These are phyloP conservation scores for Salix purpurea DNA, from an alignment of 345 rosid genomes.

Conservation along the genomic window DNA sequence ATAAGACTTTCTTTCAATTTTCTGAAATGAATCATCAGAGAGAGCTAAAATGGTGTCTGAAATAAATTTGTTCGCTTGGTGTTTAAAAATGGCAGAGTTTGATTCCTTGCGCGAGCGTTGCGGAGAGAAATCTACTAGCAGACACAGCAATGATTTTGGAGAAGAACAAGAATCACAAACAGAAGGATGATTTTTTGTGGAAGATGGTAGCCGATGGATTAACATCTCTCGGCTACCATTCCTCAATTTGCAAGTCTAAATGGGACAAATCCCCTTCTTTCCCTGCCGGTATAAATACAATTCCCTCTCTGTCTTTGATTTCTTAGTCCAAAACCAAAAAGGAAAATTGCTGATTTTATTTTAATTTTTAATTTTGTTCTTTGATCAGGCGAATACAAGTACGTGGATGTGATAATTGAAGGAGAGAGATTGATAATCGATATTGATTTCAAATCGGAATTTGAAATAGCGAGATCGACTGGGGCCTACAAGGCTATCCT, in stretches of 20 bases:
- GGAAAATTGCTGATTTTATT: background rate
- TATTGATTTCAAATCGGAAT: slow-evolving; percentile 75
- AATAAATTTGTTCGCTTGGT: background rate
- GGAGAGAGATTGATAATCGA: slow-evolving; percentile 70
- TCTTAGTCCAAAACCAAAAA: background rate
- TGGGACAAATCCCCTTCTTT: slow-evolving; percentile 73
- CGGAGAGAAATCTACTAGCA: slow-evolving; percentile 72
- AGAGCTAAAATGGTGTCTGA: background rate
- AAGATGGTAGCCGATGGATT: slow-evolving; percentile 59
- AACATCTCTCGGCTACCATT: slow-evolving; percentile 54
- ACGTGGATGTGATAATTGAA: slow-evolving; percentile 56
- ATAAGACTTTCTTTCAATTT: background rate
- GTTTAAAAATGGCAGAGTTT: slow-evolving; percentile 43
- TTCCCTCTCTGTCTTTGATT: background rate
- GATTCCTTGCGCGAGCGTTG: slow-evolving; percentile 60
- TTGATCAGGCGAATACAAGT: slow-evolving; percentile 67
- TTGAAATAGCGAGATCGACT: slow-evolving; percentile 84
- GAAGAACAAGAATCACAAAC: slow-evolving; percentile 59
- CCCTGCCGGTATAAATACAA: slow-evolving; percentile 56
- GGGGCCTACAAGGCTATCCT: slow-evolving; percentile 61
- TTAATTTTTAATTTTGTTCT: background rate
- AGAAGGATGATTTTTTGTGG: slow-evolving; percentile 64
- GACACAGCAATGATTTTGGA: slow-evolving; percentile 80
- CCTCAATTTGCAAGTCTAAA: slow-evolving; percentile 85
- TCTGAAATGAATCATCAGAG: background rate